These are phyloP conservation scores for Selaginella tamariscina DNA, from an alignment of 75 land plant genomes.

Conservation along the genomic window DNA sequence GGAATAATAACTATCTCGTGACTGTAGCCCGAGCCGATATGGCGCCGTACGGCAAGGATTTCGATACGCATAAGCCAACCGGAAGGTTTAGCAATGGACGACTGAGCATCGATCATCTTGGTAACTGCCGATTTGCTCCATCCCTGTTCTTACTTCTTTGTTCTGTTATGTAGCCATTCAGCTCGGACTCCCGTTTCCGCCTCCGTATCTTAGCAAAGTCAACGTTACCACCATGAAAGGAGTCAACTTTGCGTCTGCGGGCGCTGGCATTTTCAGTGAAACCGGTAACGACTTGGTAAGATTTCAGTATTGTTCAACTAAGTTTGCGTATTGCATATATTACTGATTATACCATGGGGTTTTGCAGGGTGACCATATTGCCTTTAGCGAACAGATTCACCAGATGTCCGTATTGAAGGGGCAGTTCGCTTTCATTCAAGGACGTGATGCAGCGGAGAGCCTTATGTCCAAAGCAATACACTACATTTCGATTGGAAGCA, in stretches of 20 bases:
- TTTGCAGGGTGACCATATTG: slow-evolving; percentile 58
- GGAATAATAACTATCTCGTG: slow-evolving; percentile 1
- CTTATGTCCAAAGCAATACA: slow-evolving; percentile 39
- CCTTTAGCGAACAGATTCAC: slow-evolving; percentile 52
- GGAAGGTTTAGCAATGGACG: slow-evolving; percentile 4
- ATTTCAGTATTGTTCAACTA: background rate
- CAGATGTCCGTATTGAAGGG: slow-evolving; percentile 32
- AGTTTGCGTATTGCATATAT: background rate
- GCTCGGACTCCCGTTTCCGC: slow-evolving; percentile 5
- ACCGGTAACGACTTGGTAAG: slow-evolving; percentile 12
- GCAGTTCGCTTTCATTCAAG: slow-evolving; percentile 34
- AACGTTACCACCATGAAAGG: background rate
- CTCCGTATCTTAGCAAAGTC: slow-evolving; percentile 2
- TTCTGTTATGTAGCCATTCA: background rate
- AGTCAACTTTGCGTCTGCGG: slow-evolving; percentile 9
- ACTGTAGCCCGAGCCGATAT: slow-evolving; percentile 3
- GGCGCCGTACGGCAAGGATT: slow-evolving; percentile 6
- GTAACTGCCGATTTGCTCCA: background rate
- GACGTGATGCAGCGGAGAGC: slow-evolving; percentile 27
- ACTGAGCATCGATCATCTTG: slow-evolving; percentile 6
- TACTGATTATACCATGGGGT: background rate
- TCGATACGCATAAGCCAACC: background rate
- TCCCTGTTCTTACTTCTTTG: background rate
- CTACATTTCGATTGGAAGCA: slow-evolving; percentile 63
- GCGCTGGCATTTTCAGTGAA: slow-evolving; percentile 8